These are phyloP conservation scores for Pichia sp. DNA, from an alignment of 1,139 yeast genomes.

Conservation along the genomic window DNA sequence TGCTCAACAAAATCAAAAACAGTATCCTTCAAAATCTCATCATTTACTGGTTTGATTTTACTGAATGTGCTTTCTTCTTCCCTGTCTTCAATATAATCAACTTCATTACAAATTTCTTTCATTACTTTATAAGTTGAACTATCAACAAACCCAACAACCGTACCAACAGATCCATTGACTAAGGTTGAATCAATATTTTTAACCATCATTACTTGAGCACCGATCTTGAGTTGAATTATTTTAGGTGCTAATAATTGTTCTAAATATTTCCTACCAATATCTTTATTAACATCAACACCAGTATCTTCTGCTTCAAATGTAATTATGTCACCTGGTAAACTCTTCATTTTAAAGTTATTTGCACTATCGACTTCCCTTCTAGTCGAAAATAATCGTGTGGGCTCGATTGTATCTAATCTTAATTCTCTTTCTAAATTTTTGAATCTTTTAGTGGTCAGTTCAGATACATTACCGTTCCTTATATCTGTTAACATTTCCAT, in stretches of 20 bases:
- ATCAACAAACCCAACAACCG: conserved; percentile 66
- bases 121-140: conserved; percentile 39
- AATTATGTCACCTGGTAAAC: conserved; percentile 42
- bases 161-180: conserved; percentile 91
- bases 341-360: conserved; percentile 48
- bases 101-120: neutral
- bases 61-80: neutral
- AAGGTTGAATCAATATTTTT: conserved; percentile 81
- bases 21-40: neutral
- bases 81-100: neutral
- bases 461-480: conserved; percentile 63
- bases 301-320: conserved; percentile 55
- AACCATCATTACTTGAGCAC: conserved; percentile 95
- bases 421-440: conserved; percentile 49
- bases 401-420: conserved; percentile 62
- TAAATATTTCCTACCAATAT: conserved; percentile 37
- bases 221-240: conserved; percentile 55
- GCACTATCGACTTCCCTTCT: conserved; percentile 79
- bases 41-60: neutral
- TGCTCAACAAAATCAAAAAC: conserved; percentile 19
- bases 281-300: conserved; percentile 45
- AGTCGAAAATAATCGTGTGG: conserved; percentile 84
- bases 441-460: conserved; percentile 49
- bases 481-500: conserved; percentile 83
- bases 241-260: conserved; percentile 70